Evolutionary conservation across 352 stramenopile genomes (phyloP).

Genomic region (Phytopythium oedochilum): DNA sequence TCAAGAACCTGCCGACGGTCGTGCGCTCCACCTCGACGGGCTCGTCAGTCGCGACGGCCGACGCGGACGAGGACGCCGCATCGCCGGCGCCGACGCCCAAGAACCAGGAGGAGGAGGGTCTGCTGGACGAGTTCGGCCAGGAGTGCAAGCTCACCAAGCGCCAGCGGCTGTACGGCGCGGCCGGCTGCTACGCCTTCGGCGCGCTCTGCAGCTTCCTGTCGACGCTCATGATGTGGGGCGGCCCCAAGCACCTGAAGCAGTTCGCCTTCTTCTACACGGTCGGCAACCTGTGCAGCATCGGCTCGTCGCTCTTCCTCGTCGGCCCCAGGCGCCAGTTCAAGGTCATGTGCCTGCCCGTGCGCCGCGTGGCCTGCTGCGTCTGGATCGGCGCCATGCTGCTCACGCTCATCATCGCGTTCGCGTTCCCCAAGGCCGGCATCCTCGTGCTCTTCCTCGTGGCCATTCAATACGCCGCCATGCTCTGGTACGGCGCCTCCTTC

Average conservation of each 20-base stretch:
- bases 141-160: constrained; percentile 78
- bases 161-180: constrained; percentile 68
- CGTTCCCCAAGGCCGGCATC: constrained; percentile 56
- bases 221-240: constrained; percentile 79
- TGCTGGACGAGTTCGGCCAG: constrained; percentile 62
- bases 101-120: constrained; percentile 66
- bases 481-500: constrained; percentile 82
- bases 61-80: constrained; percentile 37
- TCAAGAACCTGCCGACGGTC: constrained; percentile 31
- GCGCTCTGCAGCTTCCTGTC: constrained; percentile 72
- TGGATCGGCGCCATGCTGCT: constrained; percentile 72
- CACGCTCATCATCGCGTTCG: constrained; percentile 74
- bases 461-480: constrained; percentile 76
- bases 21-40: constrained; percentile 19
- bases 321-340: constrained; percentile 63
- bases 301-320: constrained; percentile 76
- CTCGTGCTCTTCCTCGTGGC: constrained; percentile 73
- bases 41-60: constrained; percentile 19
- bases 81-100: constrained; percentile 23
- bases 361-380: constrained; percentile 70
- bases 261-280: constrained; percentile 88
- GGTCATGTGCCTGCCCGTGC: constrained; percentile 84
- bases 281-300: constrained; percentile 75
- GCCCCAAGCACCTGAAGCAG: constrained; percentile 73
- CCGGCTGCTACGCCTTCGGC: constrained; percentile 70